Conservation (phyloP, 164 flowering plant genomes). For the Piper betle region DNA sequence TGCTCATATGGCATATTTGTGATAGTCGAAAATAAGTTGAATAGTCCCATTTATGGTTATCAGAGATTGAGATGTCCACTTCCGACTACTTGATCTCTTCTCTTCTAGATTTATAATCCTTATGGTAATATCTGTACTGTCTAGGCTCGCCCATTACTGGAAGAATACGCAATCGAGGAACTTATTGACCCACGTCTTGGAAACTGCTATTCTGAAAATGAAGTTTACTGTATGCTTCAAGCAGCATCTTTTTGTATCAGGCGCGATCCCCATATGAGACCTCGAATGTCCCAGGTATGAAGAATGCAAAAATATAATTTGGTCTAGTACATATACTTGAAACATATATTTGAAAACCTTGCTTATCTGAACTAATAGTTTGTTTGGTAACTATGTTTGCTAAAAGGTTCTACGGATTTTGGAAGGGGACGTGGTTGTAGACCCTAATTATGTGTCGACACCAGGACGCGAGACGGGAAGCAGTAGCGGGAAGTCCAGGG, state of each 20-base stretch:
- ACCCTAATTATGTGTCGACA: conserved; percentile 38
- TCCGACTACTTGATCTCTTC: neutral
- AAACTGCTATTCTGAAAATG: conserved; percentile 39
- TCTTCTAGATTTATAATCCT: neutral
- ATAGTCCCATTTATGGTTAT: neutral
- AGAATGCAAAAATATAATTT: too few species aligned
- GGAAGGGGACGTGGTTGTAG: conserved; percentile 75
- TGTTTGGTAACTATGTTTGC: neutral
- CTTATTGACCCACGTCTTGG: conserved; percentile 59
- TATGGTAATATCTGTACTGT: conserved; percentile 6
- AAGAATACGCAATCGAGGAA: conserved; percentile 42
- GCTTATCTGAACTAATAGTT: neutral
- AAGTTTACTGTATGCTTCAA: conserved; percentile 53
- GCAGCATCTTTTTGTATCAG: conserved; percentile 80
- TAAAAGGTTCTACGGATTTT: conserved; percentile 59
- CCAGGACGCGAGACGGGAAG: conserved; percentile 41
- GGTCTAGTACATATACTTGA: neutral
- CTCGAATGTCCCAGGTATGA: conserved; percentile 94
- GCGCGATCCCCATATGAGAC: conserved; percentile 66
- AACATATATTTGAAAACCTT: neutral
- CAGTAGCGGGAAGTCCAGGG: conserved; percentile 60
- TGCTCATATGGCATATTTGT: neutral
- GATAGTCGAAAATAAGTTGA: neutral
- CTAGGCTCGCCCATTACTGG: conserved; percentile 83
- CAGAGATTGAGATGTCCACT: neutral